phyloP scores from a whole-genome alignment of 225 moss, liverwort and hornwort species.

The Takakia lepidozioides region DNA sequence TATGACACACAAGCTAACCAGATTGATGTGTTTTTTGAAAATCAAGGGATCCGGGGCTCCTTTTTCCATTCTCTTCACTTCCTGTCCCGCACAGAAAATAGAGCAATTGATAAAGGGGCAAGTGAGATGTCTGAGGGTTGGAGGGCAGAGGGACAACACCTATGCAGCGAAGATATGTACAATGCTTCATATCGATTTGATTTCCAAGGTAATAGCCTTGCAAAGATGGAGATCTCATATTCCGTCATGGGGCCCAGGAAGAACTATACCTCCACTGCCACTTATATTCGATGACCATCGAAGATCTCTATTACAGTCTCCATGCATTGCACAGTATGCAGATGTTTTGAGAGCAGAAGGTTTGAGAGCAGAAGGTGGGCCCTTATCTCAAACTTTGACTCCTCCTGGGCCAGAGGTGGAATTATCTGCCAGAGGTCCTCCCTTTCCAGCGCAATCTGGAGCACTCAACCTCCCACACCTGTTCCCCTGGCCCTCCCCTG shows the following conservation, averaged over 20 bases:
- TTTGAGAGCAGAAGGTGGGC: too few relatives aligned
- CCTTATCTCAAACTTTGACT: too few relatives aligned
- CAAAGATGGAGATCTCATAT: constrained; percentile 17
- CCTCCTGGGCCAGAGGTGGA: too few relatives aligned
- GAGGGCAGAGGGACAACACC: constrained; percentile 16
- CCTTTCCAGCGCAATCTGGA: too few relatives aligned
- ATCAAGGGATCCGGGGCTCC: constrained; percentile 7
- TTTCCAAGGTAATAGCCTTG: constrained; percentile 13
- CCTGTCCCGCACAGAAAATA: background rate
- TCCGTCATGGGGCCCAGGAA: constrained; percentile 10
- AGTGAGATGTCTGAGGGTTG: constrained; percentile 9
- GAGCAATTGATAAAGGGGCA: background rate
- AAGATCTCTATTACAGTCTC: background rate
- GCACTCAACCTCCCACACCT: too few relatives aligned
- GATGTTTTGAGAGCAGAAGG: too few relatives aligned
- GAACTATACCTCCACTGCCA: constrained; percentile 12
- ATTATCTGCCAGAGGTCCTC: too few relatives aligned
- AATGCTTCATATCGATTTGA: constrained; percentile 12
- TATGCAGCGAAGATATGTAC: constrained; percentile 10
- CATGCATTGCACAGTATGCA: too few relatives aligned
- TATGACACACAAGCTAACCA: constrained; percentile 11
- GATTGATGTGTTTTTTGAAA: constrained; percentile 19
- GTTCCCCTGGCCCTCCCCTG: too few relatives aligned
- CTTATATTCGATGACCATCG: constrained; percentile 6
- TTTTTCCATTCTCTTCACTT: constrained; percentile 14